phyloP scores from a whole-genome alignment of 176 grass and related monocot species.

The Zizania latifolia region DNA sequence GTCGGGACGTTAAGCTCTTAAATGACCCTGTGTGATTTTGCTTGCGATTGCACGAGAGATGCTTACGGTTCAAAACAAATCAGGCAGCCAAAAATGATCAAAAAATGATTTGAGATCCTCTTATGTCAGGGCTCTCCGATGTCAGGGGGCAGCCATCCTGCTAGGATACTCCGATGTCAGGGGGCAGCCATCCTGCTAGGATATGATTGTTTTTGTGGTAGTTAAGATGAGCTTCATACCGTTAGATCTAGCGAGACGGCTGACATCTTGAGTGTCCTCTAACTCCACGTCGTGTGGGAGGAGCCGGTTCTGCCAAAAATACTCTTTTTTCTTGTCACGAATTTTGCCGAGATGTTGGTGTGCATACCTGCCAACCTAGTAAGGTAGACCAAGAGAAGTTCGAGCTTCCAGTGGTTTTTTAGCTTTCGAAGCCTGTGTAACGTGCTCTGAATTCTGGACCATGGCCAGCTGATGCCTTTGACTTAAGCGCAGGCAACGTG shows the following conservation, averaged over 20 bases:
- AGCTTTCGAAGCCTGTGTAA: background rate
- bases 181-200: too few relatives aligned
- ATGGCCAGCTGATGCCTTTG: too few relatives aligned
- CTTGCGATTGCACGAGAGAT: background rate
- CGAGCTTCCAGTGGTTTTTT: background rate
- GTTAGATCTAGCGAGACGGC: too few relatives aligned
- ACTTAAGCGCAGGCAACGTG: background rate
- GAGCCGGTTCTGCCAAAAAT: too few relatives aligned
- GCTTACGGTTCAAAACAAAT: constrained; percentile 5
- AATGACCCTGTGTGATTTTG: constrained; percentile 18
- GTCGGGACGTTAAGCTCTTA: background rate
- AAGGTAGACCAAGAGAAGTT: background rate
- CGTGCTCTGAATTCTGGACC: background rate
- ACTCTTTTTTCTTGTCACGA: background rate
- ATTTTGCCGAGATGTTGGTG: background rate
- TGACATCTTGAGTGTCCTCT: too few relatives aligned
- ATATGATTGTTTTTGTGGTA: too few relatives aligned
- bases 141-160: too few relatives aligned
- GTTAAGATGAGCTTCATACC: too few relatives aligned
- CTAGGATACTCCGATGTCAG: too few relatives aligned
- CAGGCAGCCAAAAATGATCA: background rate
- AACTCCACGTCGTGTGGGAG: too few relatives aligned
- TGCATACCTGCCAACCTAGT: background rate
- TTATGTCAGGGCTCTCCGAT: too few relatives aligned
- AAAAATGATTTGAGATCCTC: too few relatives aligned